Conservation (phyloP, 2,329 filamentous ascomycete species). For the Arachnomyces sp. region DNA sequence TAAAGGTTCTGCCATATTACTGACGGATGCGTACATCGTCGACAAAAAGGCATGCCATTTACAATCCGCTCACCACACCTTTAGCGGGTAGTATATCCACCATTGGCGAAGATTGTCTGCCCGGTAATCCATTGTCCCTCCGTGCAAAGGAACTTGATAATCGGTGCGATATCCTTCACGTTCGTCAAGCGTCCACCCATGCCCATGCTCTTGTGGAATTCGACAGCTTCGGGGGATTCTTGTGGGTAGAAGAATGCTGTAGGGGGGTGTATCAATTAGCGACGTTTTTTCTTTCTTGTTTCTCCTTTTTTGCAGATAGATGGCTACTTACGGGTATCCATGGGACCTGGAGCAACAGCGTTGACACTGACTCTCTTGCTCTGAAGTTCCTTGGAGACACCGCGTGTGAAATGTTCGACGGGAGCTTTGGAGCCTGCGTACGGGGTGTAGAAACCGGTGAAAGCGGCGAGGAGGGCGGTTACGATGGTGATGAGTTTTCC, state of each 20-base stretch:
- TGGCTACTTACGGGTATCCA: constrained; percentile 37
- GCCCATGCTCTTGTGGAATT: constrained; percentile 38
- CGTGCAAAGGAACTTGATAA: constrained; percentile 37
- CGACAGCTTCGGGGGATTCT: constrained; percentile 36
- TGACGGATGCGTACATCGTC: no score
- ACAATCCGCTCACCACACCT: not conserved
- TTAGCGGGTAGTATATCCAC: constrained; percentile 39
- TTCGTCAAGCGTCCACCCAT: constrained; percentile 36
- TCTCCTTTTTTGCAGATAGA: not conserved
- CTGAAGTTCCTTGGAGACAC: constrained; percentile 49
- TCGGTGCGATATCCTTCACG: constrained; percentile 39
- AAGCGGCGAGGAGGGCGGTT: constrained; percentile 39
- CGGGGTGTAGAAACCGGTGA: constrained; percentile 38
- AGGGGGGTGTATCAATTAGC: constrained; percentile 2
- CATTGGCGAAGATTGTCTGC: constrained; percentile 43
- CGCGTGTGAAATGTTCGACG: constrained; percentile 50
- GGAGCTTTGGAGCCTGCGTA: constrained; percentile 50
- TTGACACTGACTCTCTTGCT: constrained; percentile 46
- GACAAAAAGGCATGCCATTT: no score
- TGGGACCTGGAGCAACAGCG: constrained; percentile 46
- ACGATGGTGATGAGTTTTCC: constrained; percentile 42
- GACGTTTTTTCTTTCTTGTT: constrained; percentile 4
- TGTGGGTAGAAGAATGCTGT: constrained; percentile 40
- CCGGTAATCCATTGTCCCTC: constrained; percentile 41
- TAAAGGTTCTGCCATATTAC: no score